Evolutionary conservation across 2,329 filamentous ascomycete species (phyloP), one percentile per base, ranked within the genome.

Genomic region (Fusarium coicis): DNA sequence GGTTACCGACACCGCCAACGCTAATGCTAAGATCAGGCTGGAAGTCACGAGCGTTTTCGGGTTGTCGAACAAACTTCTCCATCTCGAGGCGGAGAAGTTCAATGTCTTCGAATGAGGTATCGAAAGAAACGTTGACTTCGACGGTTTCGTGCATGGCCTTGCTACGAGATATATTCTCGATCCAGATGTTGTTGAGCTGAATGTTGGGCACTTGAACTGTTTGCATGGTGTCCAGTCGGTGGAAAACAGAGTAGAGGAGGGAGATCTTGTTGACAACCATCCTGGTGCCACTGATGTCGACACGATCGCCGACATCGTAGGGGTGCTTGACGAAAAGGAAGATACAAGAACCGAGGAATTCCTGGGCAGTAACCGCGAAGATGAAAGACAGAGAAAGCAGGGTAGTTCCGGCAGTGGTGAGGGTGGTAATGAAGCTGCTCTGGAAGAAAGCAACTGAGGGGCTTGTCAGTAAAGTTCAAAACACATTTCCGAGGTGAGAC

Each of bases 271-370:
- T 95, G 16, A 99, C 96, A 9, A 94, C 87, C 75, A 97, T 90
- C 76, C 91, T 87, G 73, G 92, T 87, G 21, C 86, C 87, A 58
- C 81, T 84, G 72, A 98, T 93, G 77, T 98, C 95, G 47, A 98
- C 93, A 32, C 96, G 92, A 81, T 99, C 96, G 69, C 96, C 95
- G 28, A 98, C 95, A 80, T 99, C 96, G 81, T 93, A 98, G 0
- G 96, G 96, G 81, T 99, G 96, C 86, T 99, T 99, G 85, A 98
- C 94, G 78, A 99, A 99, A 3, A 99, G 86, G 86, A 99, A 99
- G 79, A 99, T 97, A 85, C 96, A 98, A 42, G 95, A 98, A 78
- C 96, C 96, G n/a, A 99, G 89, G 72, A 99, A 93, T 82, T 99
- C 96, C 83, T 98, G 95, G 7, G 93, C 92, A 4, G 95, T 98